A percentile compares a stretch with the other conserved stretches of the same genome.
Evolutionary conservation across 192 early-diverging fungal species (phyloP).

Genomic region (Backusella parvicylindrica): DNA sequence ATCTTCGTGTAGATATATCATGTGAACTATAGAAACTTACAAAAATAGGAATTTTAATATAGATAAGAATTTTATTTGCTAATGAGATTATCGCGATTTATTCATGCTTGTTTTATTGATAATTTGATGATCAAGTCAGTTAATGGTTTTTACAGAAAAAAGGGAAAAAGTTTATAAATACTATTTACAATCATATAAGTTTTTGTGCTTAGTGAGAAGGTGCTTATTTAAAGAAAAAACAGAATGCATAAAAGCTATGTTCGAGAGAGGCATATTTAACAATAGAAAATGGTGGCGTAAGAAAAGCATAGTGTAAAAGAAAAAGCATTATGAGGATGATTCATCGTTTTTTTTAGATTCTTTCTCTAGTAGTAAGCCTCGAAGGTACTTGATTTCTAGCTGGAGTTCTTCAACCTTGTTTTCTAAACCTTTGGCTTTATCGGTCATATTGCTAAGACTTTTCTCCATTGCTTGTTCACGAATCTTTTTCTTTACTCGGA

Average conservation of each 20-base stretch:
- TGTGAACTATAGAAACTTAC: not conserved
- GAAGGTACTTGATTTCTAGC: constrained; percentile 86
- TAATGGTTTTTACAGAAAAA: not conserved
- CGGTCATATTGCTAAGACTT: constrained; percentile 70
- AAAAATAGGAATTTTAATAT: not conserved
- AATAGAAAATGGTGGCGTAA: not conserved
- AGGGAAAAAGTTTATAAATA: not conserved
- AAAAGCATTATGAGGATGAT: not conserved
- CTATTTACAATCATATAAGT: not conserved
- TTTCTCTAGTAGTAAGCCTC: constrained; percentile 79
- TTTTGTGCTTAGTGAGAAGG: not conserved
- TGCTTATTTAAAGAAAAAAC: not conserved
- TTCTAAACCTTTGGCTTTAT: constrained; percentile 69
- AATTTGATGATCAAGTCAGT: not conserved
- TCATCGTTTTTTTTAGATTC: constrained; percentile 31
- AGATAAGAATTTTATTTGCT: not conserved
- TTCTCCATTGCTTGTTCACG: constrained; percentile 81
- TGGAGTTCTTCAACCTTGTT: constrained; percentile 77
- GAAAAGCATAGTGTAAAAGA: not conserved
- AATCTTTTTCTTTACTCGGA: constrained; percentile 91
- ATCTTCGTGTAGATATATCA: not conserved
- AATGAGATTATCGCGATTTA: not conserved
- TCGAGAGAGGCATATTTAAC: not conserved
- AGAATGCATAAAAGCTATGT: not conserved
- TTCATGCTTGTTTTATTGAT: not conserved